Conservation (phyloP, 371 early-diverging fungal species). For the Synchytrium microbalum region DNA sequence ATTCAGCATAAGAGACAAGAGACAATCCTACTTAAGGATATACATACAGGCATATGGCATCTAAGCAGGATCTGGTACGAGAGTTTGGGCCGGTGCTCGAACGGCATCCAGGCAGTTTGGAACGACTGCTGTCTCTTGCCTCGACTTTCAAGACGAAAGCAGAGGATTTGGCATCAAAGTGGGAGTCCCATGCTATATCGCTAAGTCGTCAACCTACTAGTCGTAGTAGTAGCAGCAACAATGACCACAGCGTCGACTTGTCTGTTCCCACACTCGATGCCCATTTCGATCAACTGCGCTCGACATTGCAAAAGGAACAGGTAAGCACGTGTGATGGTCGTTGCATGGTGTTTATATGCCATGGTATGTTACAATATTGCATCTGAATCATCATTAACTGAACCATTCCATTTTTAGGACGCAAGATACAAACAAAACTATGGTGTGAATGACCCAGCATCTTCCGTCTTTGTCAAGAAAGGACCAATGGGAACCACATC, state of each 20-base stretch:
- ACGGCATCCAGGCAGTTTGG: neutral
- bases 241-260: neutral
- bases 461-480: neutral
- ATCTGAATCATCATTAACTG: neutral
- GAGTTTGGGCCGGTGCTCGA: neutral
- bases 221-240: too few species aligned
- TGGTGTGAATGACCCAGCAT: neutral
- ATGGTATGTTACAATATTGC: neutral
- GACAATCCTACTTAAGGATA: too few species aligned
- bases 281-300: neutral
- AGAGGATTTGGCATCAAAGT: conserved; percentile 1
- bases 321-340: neutral
- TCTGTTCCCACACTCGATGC: neutral
- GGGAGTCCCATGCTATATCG: conserved; percentile 3
- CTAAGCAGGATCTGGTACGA: neutral
- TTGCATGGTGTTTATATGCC: neutral
- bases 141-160: neutral
- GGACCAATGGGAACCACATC: neutral
- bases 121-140: neutral
- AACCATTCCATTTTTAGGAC: neutral
- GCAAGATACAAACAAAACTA: neutral
- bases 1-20: too few species aligned
- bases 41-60: too few species aligned
- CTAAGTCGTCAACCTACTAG: neutral
- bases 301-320: neutral